phyloP scores from a whole-genome alignment of 768 basidiomycete species.

The Cystofilobasidium ferigula region DNA sequence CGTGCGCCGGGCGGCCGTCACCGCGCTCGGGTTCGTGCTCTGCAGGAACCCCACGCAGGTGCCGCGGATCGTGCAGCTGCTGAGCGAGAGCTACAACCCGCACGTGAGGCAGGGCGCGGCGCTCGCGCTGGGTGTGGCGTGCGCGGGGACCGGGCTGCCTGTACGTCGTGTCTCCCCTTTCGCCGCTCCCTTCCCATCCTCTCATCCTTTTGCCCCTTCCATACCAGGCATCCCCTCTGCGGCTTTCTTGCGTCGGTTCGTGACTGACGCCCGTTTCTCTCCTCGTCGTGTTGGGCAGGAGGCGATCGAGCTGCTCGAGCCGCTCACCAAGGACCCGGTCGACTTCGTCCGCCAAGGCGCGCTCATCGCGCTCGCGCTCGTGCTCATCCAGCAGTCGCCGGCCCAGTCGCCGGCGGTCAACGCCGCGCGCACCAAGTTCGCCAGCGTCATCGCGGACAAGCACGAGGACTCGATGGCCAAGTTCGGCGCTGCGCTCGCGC shows the following conservation, averaged over 20 bases:
- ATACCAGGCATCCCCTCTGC: not conserved
- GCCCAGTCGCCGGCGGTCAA: conserved; percentile 71
- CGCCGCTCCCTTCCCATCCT: no score
- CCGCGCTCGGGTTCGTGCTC: conserved; percentile 84
- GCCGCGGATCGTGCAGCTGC: conserved; percentile 86
- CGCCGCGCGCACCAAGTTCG: conserved; percentile 68
- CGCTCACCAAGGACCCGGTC: conserved; percentile 94
- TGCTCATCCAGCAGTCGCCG: conserved; percentile 92
- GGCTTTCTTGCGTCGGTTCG: no score
- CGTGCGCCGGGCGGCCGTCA: conserved; percentile 91
- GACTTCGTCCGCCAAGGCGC: conserved; percentile 99
- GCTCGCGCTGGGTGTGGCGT: conserved; percentile 89
- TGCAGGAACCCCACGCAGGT: conserved; percentile 96
- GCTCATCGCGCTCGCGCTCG: conserved; percentile 88
- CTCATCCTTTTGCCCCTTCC: conserved; percentile 5
- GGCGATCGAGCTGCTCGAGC: conserved; percentile 89
- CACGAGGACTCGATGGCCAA: conserved; percentile 98
- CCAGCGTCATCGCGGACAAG: conserved; percentile 84
- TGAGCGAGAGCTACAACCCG: conserved; percentile 97
- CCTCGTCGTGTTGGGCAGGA: conserved; percentile 48
- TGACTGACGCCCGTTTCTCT: not conserved
- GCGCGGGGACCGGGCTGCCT: conserved; percentile 91
- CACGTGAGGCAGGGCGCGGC: conserved; percentile 96
- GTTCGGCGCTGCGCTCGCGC: conserved; percentile 89
- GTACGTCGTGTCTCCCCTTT: conserved; percentile 40